A percentile compares a stretch with the other conserved stretches of the same genome.
Conservation (phyloP, 208 protist species). For the Trypanosoma melophagium region DNA sequence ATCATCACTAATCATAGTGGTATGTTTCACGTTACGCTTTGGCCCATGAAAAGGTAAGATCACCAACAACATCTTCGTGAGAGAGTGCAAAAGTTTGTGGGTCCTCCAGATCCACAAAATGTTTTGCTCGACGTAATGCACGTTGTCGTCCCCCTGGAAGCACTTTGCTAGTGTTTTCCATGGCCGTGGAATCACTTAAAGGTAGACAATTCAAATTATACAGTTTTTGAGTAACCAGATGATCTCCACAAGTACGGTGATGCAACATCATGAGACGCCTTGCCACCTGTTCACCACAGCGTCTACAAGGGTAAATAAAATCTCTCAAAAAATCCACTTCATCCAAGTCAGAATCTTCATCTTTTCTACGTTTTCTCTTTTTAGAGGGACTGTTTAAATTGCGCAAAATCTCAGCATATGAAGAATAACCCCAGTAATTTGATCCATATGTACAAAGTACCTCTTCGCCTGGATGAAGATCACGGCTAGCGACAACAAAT, state of each 20-base stretch:
- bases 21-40: neutral
- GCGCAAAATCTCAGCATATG: slow-evolving; percentile 60
- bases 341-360: slow-evolving; percentile 10
- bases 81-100: slow-evolving; percentile 83
- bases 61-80: slow-evolving; percentile 72
- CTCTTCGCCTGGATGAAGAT: slow-evolving; percentile 76
- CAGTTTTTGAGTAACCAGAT: slow-evolving; percentile 42
- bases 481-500: slow-evolving; percentile 76
- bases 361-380: slow-evolving; percentile 7
- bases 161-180: slow-evolving; percentile 43
- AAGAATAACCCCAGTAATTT: slow-evolving; percentile 83
- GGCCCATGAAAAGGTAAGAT: slow-evolving; percentile 62
- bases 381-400: neutral
- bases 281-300: slow-evolving; percentile 56
- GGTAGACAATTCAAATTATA: slow-evolving; percentile 65
- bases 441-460: slow-evolving; percentile 83
- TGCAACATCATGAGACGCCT: slow-evolving; percentile 54
- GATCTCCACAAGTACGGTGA: slow-evolving; percentile 61
- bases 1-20: no score
- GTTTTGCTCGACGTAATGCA: slow-evolving; percentile 42
- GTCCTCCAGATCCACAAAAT: slow-evolving; percentile 70
- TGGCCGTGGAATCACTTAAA: slow-evolving; percentile 63
- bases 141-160: slow-evolving; percentile 30
- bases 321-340: slow-evolving; percentile 14
- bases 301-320: slow-evolving; percentile 44